phyloP scores from a whole-genome alignment of 2,329 filamentous ascomycete species.

The Colletotrichum endophyticum region DNA sequence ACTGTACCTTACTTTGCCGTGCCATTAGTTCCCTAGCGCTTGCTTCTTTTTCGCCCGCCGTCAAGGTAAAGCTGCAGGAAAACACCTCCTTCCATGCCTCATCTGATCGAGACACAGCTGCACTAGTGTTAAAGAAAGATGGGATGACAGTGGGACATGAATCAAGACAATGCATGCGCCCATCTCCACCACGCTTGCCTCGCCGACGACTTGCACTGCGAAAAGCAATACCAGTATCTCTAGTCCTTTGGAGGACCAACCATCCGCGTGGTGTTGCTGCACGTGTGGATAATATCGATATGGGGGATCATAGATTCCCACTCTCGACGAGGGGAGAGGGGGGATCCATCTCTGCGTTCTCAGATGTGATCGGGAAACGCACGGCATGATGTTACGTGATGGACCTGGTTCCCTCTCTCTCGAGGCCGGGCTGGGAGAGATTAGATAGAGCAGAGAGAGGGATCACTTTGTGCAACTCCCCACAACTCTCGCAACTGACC shows the following conservation, averaged over 20 bases:
- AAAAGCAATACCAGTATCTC: not conserved
- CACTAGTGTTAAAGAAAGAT: not conserved
- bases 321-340: not conserved
- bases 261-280: conserved; percentile 3
- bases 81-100: not conserved
- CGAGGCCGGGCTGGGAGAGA: not conserved
- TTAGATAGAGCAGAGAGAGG: not conserved
- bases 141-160: not conserved
- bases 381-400: not conserved
- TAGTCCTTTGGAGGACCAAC: not conserved
- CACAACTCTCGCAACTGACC: not conserved
- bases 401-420: not conserved
- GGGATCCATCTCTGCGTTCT: not conserved
- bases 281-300: conserved; percentile 9
- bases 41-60: not conserved
- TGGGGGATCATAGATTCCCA: not conserved
- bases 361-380: not conserved
- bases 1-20: not conserved
- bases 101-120: not conserved
- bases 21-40: not conserved
- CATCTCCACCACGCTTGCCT: not conserved
- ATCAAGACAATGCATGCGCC: conserved; percentile 8
- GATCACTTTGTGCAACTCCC: not conserved
- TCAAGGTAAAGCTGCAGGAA: not conserved
- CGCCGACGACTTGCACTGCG: not conserved